These are phyloP conservation scores for Alternaria longipes DNA, from an alignment of 2,329 filamentous ascomycete genomes.

Conservation along the genomic window DNA sequence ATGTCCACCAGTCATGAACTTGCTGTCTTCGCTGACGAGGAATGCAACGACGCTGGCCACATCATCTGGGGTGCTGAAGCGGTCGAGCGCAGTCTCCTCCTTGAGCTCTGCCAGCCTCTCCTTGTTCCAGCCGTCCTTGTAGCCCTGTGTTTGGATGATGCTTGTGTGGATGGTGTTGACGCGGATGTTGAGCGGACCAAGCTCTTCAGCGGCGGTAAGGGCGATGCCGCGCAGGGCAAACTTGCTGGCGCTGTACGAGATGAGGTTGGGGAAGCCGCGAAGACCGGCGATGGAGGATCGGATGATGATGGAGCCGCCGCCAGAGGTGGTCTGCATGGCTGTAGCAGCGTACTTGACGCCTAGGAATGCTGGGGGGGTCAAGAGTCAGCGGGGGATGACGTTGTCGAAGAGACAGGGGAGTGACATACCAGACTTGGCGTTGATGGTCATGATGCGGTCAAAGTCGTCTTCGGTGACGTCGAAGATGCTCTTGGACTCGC, in stretches of 20 bases:
- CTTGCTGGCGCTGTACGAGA: constrained; percentile 50
- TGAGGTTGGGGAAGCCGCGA: constrained; percentile 49
- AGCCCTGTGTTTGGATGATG: constrained; percentile 50
- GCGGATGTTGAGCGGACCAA: constrained; percentile 51
- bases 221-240: constrained; percentile 53
- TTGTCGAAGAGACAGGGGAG: neutral
- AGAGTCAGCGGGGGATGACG: neutral
- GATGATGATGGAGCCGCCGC: constrained; percentile 52
- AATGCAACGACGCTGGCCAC: constrained; percentile 52
- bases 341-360: constrained; percentile 49
- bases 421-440: constrained; percentile 50
- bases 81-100: constrained; percentile 46
- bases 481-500: constrained; percentile 44
- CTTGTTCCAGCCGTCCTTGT: constrained; percentile 46
- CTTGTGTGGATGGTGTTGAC: constrained; percentile 55
- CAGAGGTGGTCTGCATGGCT: constrained; percentile 42
- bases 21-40: constrained; percentile 51
- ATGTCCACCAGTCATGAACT: constrained; percentile 51
- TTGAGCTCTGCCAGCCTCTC: constrained; percentile 48
- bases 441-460: constrained; percentile 50
- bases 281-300: constrained; percentile 53
- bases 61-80: constrained; percentile 51
- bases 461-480: constrained; percentile 50
- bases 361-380: constrained; percentile 42
- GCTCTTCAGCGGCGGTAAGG: constrained; percentile 50